Evolutionary conservation across 2,329 filamentous ascomycete species (phyloP).

Genomic region (Coniochaeta sp.): DNA sequence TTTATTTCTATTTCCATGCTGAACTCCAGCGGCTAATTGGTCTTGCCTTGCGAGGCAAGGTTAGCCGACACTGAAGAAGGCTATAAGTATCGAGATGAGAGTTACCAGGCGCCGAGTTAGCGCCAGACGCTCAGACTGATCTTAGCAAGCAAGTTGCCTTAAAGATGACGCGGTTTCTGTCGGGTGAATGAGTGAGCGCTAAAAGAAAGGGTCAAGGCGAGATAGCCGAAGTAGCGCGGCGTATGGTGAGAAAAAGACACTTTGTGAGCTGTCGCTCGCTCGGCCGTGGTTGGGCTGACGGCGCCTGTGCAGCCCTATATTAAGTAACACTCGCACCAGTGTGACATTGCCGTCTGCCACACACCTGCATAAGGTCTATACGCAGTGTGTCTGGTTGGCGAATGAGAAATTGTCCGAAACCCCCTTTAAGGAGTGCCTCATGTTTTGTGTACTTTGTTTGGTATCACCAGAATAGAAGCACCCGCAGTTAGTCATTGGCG

Average conservation of each 20-base stretch:
- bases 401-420: neutral
- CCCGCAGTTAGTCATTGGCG: neutral
- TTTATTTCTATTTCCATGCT: neutral
- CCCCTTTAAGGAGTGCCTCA: neutral
- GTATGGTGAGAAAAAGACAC: neutral
- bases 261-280: no score
- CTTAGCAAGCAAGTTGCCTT: neutral
- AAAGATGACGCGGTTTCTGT: neutral
- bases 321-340: conserved; percentile 13
- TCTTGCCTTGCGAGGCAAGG: neutral
- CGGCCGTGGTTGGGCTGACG: neutral
- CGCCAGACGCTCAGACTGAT: neutral
- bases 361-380: neutral
- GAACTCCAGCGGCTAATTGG: neutral
- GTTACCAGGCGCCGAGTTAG: no score
- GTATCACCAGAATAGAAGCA: neutral
- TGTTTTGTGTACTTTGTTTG: neutral
- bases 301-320: conserved; percentile 17
- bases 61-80: neutral
- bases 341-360: neutral
- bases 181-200: neutral
- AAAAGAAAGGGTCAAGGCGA: neutral
- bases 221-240: neutral
- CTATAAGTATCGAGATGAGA: no score
- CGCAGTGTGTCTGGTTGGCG: neutral